phyloP scores from a whole-genome alignment of 192 early-diverging fungal genomes.

The Coemansia sp. region DNA sequence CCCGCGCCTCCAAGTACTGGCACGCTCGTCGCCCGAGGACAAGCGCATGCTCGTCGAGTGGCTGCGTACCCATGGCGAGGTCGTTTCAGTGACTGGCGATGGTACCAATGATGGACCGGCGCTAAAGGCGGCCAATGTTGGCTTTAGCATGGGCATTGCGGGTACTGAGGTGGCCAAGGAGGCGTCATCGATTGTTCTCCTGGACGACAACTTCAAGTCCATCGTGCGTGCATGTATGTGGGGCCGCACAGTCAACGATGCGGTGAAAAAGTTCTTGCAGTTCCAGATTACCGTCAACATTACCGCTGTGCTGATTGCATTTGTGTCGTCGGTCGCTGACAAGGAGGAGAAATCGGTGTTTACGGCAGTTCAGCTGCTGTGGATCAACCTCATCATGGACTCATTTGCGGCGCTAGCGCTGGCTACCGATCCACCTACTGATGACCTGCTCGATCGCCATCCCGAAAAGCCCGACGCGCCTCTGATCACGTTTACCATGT shows the following conservation, averaged over 20 bases:
- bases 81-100: constrained; percentile 98
- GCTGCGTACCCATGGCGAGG: constrained; percentile 86
- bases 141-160: constrained; percentile 99
- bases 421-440: constrained; percentile 90
- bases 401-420: constrained; percentile 96
- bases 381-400: constrained; percentile 99
- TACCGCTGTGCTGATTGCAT: constrained; percentile 78
- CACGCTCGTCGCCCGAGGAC: constrained; percentile 91
- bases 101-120: constrained; percentile 99
- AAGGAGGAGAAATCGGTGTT: constrained; percentile 75
- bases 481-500: constrained; percentile 89
- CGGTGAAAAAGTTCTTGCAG: constrained; percentile 97
- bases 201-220: constrained; percentile 98
- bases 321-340: constrained; percentile 71
- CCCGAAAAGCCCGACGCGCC: constrained; percentile 82
- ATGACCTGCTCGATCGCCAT: constrained; percentile 79
- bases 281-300: constrained; percentile 99
- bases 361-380: constrained; percentile 94
- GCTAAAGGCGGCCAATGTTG: constrained; percentile 91
- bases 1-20: constrained; percentile 91
- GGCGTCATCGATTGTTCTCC: constrained; percentile 94
- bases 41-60: constrained; percentile 92
- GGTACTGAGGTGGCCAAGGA: constrained; percentile 99
- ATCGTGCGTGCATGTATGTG: constrained; percentile 97
- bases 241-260: constrained; percentile 95